Evolutionary conservation across 2,329 filamentous ascomycete species (phyloP).

Genomic region (Elsinoe arachidis): DNA sequence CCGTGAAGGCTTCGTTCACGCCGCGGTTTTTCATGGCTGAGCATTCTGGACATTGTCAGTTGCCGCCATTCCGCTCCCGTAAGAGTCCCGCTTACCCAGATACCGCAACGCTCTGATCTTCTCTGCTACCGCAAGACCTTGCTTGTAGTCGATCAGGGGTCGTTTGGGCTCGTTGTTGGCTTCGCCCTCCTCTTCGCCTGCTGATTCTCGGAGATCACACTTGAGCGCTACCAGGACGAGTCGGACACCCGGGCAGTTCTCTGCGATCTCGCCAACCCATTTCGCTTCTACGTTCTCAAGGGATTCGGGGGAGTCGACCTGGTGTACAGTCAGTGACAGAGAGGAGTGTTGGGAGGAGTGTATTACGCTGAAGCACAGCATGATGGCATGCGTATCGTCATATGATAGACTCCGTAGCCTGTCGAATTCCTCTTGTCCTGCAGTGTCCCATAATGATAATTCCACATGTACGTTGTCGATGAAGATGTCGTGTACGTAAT

Average conservation of each 20-base stretch:
- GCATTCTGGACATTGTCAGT: constrained; percentile 56
- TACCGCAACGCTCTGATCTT: constrained; percentile 90
- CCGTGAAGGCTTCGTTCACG: constrained; percentile 97
- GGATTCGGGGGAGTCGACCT: constrained; percentile 87
- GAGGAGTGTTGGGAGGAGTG: background rate
- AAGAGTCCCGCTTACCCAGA: constrained; percentile 48
- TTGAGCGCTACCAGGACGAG: constrained; percentile 93
- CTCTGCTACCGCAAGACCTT: constrained; percentile 82
- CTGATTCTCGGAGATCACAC: constrained; percentile 81
- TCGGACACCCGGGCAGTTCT: constrained; percentile 93
- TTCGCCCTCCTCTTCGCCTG: constrained; percentile 49
- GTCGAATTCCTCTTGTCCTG: constrained; percentile 98
- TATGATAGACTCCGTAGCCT: constrained; percentile 90
- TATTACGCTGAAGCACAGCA: constrained; percentile 86
- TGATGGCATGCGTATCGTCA: constrained; percentile 95
- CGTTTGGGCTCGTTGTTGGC: constrained; percentile 38
- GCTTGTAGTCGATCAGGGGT: constrained; percentile 78
- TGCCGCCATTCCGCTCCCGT: background rate
- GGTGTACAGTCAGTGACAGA: background rate
- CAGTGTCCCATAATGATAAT: constrained; percentile 95
- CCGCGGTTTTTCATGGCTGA: constrained; percentile 97
- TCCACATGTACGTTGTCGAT: constrained; percentile 97
- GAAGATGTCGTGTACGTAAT: constrained; percentile 99
- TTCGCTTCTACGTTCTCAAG: constrained; percentile 98
- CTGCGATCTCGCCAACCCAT: constrained; percentile 95